A percentile compares a stretch with the other conserved stretches of the same genome.
Conservation (phyloP, 73 alveolate genomes). For the Paramecium sexaurelia region DNA sequence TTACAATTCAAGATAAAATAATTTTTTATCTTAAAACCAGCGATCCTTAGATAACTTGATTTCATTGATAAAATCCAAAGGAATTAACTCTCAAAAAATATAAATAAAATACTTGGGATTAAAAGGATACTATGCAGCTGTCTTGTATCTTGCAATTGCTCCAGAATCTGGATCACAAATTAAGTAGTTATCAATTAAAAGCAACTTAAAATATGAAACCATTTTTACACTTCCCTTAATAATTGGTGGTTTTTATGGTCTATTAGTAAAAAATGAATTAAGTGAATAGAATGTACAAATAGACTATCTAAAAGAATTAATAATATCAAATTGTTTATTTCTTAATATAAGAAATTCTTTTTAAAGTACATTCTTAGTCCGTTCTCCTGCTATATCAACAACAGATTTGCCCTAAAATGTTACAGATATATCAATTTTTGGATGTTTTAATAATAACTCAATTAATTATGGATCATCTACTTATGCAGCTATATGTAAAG, state of each 20-base stretch:
- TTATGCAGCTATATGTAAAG: background rate
- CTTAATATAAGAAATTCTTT: background rate
- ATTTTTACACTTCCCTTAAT: background rate
- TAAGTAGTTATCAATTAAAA: background rate
- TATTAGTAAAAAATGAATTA: background rate
- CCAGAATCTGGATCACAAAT: conserved; percentile 53
- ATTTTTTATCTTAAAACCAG: background rate
- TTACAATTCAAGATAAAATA: background rate
- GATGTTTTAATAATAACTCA: background rate
- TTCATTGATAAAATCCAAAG: background rate
- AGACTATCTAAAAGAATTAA: background rate
- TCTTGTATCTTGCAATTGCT: background rate
- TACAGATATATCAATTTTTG: background rate
- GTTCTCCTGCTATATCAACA: background rate
- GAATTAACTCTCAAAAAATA: background rate
- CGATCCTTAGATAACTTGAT: background rate
- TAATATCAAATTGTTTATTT: background rate
- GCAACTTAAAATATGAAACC: background rate
- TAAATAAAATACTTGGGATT: background rate
- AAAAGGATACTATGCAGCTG: background rate
- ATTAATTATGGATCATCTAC: background rate
- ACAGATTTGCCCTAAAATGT: background rate
- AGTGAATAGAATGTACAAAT: background rate
- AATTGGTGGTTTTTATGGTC: background rate
- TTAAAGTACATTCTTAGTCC: background rate